Conservation (phyloP, 495 filamentous ascomycete species). For the Oidiodendron maius region DNA sequence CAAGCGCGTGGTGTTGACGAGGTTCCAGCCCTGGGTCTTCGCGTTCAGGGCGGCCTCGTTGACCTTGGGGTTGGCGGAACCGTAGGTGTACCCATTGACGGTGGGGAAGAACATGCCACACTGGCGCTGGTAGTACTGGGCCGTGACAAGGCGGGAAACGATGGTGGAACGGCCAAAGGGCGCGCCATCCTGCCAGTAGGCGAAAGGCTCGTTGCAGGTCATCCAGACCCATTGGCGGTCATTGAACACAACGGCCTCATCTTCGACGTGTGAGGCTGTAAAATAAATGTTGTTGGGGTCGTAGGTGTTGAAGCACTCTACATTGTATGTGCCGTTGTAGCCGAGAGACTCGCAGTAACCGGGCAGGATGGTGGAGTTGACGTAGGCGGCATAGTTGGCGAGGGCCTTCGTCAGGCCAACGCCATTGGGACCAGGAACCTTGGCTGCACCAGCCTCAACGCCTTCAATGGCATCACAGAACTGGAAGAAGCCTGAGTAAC, state of each 20-base stretch:
- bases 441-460: constrained; percentile 26
- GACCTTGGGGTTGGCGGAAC: constrained; percentile 35
- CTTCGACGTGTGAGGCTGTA: constrained; percentile 33
- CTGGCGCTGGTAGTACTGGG: constrained; percentile 52
- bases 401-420: constrained; percentile 52
- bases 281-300: constrained; percentile 51
- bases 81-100: constrained; percentile 18
- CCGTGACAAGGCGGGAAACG: constrained; percentile 51
- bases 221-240: constrained; percentile 58
- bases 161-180: constrained; percentile 35
- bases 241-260: constrained; percentile 38
- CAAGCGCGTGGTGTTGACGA: constrained; percentile 49
- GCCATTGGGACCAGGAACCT: constrained; percentile 33
- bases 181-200: constrained; percentile 54
- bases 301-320: constrained; percentile 51
- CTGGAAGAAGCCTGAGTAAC: constrained; percentile 45
- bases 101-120: constrained; percentile 55
- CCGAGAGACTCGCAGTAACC: constrained; percentile 35
- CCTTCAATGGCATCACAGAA: constrained; percentile 49
- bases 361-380: constrained; percentile 38
- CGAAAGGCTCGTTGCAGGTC: constrained; percentile 66
- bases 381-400: constrained; percentile 47
- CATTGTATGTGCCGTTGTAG: constrained; percentile 40
- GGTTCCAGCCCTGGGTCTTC: constrained; percentile 53
- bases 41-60: constrained; percentile 50